Conservation (phyloP, 257 asterid genomes). For the Solanum pinnatisectum region DNA sequence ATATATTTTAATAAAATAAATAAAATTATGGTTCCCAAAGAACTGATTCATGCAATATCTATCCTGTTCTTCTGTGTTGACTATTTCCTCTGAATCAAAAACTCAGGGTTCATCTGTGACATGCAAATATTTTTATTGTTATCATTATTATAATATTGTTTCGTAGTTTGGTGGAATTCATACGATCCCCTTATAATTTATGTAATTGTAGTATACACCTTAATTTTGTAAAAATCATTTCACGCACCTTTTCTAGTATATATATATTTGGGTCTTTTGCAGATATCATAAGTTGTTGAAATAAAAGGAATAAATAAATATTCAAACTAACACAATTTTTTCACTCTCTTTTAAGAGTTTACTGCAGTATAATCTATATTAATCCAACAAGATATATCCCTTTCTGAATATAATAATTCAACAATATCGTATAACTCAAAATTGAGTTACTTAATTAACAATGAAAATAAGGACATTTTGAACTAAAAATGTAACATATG, state of each 20-base stretch:
- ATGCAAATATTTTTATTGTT: not conserved
- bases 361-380: no score
- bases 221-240: not conserved
- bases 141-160: not conserved
- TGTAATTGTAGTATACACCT: not conserved
- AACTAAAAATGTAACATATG: not conserved
- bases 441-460: not conserved
- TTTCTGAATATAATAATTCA: no score
- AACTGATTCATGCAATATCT: not conserved
- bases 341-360: no score
- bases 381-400: no score
- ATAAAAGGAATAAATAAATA: no score
- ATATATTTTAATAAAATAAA: not conserved
- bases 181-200: not conserved
- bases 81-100: not conserved
- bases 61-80: not conserved
- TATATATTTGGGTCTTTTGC: not conserved
- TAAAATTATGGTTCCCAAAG: not conserved
- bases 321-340: no score
- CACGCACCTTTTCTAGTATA: not conserved
- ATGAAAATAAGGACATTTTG: not conserved
- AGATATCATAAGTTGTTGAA: not conserved
- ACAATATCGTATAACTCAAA: no score
- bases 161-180: not conserved
- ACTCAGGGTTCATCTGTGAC: not conserved